Evolutionary conservation across 306 rosid species (phyloP).

Genomic region (Pterocarpus santalinus): DNA sequence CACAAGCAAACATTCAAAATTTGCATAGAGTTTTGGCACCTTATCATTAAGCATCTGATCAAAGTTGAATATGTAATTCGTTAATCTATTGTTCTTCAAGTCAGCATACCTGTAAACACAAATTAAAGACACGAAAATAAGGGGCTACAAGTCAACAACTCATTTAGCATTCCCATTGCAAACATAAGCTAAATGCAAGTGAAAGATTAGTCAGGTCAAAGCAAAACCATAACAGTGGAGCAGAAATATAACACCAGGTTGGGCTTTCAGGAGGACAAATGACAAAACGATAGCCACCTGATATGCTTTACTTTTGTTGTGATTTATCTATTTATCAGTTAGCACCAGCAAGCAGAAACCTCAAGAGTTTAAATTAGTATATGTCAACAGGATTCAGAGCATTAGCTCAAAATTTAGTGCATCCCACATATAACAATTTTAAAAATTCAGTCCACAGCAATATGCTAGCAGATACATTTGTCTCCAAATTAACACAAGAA

Average conservation of each 20-base stretch:
- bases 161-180: slow-evolving; percentile 20
- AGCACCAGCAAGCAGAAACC: slow-evolving; percentile 16
- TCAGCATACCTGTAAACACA: slow-evolving; percentile 90
- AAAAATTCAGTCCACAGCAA: background rate
- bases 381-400: slow-evolving; percentile 24
- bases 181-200: slow-evolving; percentile 21
- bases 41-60: slow-evolving; percentile 96
- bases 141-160: slow-evolving; percentile 32
- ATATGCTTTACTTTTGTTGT: slow-evolving; percentile 15
- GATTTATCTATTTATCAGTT: slow-evolving; percentile 34
- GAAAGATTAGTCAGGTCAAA: background rate
- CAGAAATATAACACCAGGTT: background rate
- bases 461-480: slow-evolving; percentile 5
- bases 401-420: slow-evolving; percentile 19
- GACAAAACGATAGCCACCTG: slow-evolving; percentile 23
- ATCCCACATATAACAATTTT: slow-evolving; percentile 2
- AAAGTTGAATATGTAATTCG: slow-evolving; percentile 92
- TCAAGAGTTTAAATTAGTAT: slow-evolving; percentile 7
- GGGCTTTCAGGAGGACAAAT: slow-evolving; percentile 19
- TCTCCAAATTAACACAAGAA: slow-evolving; percentile 27
- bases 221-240: slow-evolving; percentile 20
- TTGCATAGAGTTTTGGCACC: slow-evolving; percentile 54
- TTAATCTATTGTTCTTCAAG: slow-evolving; percentile 87
- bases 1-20: slow-evolving; percentile 29
- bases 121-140: slow-evolving; percentile 21